A percentile compares a stretch with the other conserved stretches of the same genome.
Conservation (phyloP, 1,284 basidiomycete genomes). For the Ustilago bromivora region DNA sequence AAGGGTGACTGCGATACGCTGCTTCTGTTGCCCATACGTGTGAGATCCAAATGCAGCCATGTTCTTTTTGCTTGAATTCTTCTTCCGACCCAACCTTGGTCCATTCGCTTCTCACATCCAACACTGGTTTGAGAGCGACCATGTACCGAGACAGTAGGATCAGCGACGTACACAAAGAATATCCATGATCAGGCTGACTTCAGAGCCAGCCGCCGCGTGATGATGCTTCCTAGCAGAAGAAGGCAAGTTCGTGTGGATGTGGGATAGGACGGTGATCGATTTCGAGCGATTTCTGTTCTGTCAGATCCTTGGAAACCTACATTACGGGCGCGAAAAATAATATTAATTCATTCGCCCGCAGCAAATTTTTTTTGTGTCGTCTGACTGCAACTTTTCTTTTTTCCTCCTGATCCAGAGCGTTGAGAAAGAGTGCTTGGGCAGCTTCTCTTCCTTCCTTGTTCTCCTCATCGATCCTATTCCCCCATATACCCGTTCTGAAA, state of each 20-base stretch:
- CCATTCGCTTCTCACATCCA: too few species aligned
- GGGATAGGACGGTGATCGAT: slow-evolving; percentile 23
- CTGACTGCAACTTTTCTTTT: slow-evolving; percentile 3
- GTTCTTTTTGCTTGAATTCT: background rate
- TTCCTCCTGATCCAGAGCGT: background rate
- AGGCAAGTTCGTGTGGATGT: background rate
- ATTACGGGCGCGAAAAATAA: background rate
- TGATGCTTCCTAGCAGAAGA: background rate
- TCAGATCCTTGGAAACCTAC: slow-evolving; percentile 7
- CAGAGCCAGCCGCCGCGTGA: background rate
- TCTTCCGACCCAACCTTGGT: background rate
- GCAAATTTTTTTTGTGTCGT: slow-evolving; percentile 10
- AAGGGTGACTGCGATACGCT: background rate
- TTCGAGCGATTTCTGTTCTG: background rate
- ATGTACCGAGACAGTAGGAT: too few species aligned
- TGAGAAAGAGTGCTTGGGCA: background rate
- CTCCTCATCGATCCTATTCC: slow-evolving; percentile 37
- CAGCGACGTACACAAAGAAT: too few species aligned
- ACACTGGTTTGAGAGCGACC: too few species aligned
- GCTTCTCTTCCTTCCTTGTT: slow-evolving; percentile 12
- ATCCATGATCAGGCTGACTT: background rate
- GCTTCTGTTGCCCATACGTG: background rate
- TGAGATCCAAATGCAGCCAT: background rate
- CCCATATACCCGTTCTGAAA: slow-evolving; percentile 51
- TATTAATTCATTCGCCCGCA: slow-evolving; percentile 17